Percentiles rank a stretch among this genome's conserved stretches.
Evolutionary conservation across 179 eudicot genomes (phyloP).

Genomic region (Spinacia oleracea): DNA sequence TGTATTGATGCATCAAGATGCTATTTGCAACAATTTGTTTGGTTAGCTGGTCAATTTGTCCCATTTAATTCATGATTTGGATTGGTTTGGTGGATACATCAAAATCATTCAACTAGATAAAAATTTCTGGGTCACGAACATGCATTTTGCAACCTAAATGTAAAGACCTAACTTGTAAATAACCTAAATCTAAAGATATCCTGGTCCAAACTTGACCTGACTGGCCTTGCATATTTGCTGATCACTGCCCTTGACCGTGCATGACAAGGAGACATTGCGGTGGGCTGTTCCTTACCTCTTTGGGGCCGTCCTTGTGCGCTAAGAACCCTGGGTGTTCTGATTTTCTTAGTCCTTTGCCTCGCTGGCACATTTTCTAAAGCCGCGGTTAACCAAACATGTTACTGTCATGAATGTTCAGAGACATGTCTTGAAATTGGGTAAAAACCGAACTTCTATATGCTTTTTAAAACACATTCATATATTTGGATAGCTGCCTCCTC

Average conservation of each 20-base stretch:
- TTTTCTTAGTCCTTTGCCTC: background rate
- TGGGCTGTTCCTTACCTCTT: background rate
- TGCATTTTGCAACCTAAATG: background rate
- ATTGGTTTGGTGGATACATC: background rate
- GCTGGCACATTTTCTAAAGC: background rate
- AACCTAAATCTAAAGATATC: too few relatives aligned
- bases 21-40: background rate
- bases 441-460: background rate
- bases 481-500: background rate
- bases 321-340: background rate
- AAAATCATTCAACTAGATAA: background rate
- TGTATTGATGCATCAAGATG: background rate
- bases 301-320: background rate
- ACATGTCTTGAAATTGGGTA: background rate
- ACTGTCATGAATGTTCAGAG: background rate
- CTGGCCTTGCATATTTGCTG: background rate
- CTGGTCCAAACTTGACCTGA: too few relatives aligned
- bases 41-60: background rate
- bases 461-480: background rate
- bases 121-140: background rate
- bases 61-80: background rate
- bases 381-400: background rate
- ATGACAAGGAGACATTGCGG: background rate
- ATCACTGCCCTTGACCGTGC: background rate
- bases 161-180: too few relatives aligned